Base-by-base conservation (phyloP, 345 rosid genomes). In the Lepidium africanum region DNA sequence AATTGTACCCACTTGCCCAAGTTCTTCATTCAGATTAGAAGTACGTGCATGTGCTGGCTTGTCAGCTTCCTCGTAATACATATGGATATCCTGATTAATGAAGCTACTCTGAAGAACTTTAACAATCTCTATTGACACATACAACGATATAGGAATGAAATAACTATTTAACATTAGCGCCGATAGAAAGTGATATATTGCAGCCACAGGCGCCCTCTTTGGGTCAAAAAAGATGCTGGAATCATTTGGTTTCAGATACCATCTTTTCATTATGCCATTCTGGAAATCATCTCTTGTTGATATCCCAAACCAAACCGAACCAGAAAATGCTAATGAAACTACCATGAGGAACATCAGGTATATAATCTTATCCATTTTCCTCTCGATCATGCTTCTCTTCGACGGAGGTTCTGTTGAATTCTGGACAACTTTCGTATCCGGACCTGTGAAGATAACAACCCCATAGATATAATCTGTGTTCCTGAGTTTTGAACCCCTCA, bases 131-230 rank as follows among this genome's bases (percentile, higher is more conserved):
- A 93, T 79, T 0, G 96, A 90, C 50, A 93, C 97, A 48, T 93
- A 93, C 79, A 93, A 77, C n/a, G 98, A 93, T 69, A 93, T 88
- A 9, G 98, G 98, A 53, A 93, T 93, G 77, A 93, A 93, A 79
- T 76, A 76, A 68, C 78, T 78, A 72, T 81, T 88, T 43, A 93
- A 65, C 92, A 93, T 77, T 25, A 93, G 36, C 33, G 96, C 89
- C 1, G 96, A 76, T 51, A 93, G 81, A 69, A 90, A 88, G 75
- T 93, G 97, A 68, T 23, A 82, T 53, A 87, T 3, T 27, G 87
- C 80, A 46, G 98, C 98, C 49, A 12, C 7, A 4, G 79, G 72
- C 2, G 81, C 84, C 40, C 63, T 74, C 27, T 76, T 32, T 3
- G 96, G 94, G 69, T 90, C 92, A 55, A 87, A 90, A 78, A 78